Conservation (phyloP, 208 protist genomes). For the Wallacemonas rigidus region DNA sequence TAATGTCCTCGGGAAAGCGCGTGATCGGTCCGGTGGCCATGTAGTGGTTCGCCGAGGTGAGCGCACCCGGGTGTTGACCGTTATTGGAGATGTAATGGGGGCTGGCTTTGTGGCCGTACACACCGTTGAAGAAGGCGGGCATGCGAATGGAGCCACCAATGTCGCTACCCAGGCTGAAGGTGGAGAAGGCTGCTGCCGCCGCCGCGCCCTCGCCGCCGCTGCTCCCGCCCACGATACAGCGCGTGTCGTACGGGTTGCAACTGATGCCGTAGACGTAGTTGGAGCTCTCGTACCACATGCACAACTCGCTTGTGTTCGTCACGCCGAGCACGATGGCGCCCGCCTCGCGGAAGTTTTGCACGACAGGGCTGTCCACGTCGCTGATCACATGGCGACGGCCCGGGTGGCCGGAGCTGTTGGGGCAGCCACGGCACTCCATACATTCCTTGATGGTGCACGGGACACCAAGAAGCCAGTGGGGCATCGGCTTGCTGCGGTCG, state of each 20-base stretch:
- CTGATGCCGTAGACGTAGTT: constrained; percentile 91
- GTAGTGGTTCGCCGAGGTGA: constrained; percentile 77
- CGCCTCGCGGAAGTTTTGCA: constrained; percentile 84
- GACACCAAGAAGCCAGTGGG: constrained; percentile 84
- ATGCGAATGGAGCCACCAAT: constrained; percentile 92
- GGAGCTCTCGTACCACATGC: constrained; percentile 90
- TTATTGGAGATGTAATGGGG: constrained; percentile 83
- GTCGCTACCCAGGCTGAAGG: constrained; percentile 87
- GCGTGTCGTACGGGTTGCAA: constrained; percentile 89
- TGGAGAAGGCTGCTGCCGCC: constrained; percentile 74
- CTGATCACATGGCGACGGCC: constrained; percentile 48
- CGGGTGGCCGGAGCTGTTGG: constrained; percentile 79
- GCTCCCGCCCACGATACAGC: constrained; percentile 84
- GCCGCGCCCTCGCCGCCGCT: constrained; percentile 85
- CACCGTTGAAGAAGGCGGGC: constrained; percentile 90
- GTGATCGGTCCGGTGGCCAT: constrained; percentile 85
- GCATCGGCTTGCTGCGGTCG: constrained; percentile 41
- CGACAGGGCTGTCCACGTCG: constrained; percentile 65
- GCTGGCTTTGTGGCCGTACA: constrained; percentile 88
- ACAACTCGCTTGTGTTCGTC: constrained; percentile 89
- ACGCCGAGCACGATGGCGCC: constrained; percentile 91
- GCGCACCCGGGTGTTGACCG: constrained; percentile 78
- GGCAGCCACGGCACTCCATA: constrained; percentile 79
- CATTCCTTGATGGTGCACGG: constrained; percentile 90
- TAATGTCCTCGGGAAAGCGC: constrained; percentile 84